Percentiles rank a stretch among this genome's conserved stretches.
Conservation (phyloP, 345 rosid species). For the Linum tenue region DNA sequence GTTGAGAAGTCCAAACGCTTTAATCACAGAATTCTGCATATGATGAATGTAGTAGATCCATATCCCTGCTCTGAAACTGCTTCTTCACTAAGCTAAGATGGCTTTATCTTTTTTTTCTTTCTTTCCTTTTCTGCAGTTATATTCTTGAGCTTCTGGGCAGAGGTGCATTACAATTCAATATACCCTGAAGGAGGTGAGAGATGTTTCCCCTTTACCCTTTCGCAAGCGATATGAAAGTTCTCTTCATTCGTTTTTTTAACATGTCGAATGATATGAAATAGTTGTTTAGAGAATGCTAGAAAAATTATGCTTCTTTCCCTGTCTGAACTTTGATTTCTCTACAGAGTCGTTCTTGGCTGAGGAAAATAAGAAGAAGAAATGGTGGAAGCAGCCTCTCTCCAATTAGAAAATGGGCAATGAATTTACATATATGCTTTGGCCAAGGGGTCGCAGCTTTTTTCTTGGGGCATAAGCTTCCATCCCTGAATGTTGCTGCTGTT, state of each 20-base stretch:
- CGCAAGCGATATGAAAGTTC: not conserved
- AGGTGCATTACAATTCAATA: conserved; percentile 92
- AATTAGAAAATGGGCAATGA: no score
- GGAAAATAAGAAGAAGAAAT: conserved; percentile 34
- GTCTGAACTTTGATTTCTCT: not conserved
- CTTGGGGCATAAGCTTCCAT: no score
- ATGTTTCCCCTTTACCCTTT: not conserved
- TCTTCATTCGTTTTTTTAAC: not conserved
- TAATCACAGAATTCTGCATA: not conserved
- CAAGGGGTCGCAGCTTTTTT: no score
- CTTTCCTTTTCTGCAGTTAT: conserved; percentile 39
- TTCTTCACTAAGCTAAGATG: not conserved
- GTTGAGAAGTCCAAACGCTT: not conserved
- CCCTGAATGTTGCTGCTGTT: no score
- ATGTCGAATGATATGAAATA: no score
- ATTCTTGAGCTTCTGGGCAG: conserved; percentile 93
- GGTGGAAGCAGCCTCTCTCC: conserved; percentile 22
- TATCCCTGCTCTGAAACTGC: not conserved
- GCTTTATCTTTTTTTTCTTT: not conserved
- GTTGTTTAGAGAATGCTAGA: not conserved
- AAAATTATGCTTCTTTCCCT: not conserved
- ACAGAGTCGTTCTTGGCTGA: conserved; percentile 29
- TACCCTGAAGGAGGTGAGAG: conserved; percentile 77
- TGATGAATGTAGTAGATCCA: not conserved
- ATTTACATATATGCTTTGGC: no score